Base-by-base conservation (phyloP, 192 early-diverging fungal species). In the Paraglomus occultum region DNA sequence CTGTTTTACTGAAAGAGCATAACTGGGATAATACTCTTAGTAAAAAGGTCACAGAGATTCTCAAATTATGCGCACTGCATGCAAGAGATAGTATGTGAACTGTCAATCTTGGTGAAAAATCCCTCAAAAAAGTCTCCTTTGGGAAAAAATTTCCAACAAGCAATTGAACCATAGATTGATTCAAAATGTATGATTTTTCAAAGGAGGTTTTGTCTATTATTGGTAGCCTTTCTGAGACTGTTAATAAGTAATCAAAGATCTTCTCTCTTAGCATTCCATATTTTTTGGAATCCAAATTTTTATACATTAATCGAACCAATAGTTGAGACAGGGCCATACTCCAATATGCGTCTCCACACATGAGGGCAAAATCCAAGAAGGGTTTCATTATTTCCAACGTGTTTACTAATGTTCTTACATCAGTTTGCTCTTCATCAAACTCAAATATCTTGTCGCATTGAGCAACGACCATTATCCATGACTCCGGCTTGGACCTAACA, bases 401-500 rank as follows among this genome's bases (percentile, higher is more conserved):
- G 17, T 64, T 64, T 64, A 12, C 12, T 8, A 31, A 64, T 47
- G 14, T 64, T 50, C 49, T 64, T 22, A 47, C 6, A 10, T 43
- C 4, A 23, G 42, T 22, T 17, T 63, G 18, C 7, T 18, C 10
- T 18, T 20, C 44, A 48, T 48, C 20, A 47, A 22, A 64, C 38
- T 64, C 62, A 46, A 64, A 64, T 49, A 64, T 64, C 12, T 31
- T 64, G 11, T 64, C 62, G 39, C 46, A 22, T 64, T 64, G 62
- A 31, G 45, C 14, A 38, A 64, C 14, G 46, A 64, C 23, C 6
- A 49, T 18, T 42, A 10, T 10, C 23, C 43, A 64, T 18, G 62
- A 48, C 23, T 64, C 44, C 10, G 62, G 18, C 9, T 48, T 64
- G 9, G 40, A 49, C 38, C 22, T 22, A 11, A 47, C 31, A 5